Evolutionary conservation across 2,329 filamentous ascomycete genomes (phyloP).

Genomic region (Diaporthe sp.): DNA sequence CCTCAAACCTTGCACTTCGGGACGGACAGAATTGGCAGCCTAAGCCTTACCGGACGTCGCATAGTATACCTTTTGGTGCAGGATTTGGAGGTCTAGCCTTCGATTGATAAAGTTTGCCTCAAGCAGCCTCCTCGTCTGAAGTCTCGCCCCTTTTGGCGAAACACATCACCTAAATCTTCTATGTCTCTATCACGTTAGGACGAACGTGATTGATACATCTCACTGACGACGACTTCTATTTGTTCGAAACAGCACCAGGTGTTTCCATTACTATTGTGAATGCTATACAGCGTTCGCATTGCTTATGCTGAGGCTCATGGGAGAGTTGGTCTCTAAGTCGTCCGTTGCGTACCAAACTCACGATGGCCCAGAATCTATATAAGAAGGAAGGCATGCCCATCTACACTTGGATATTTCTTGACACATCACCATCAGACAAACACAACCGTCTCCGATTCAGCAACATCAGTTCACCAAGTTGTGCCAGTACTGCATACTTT

Average conservation of each 20-base stretch:
- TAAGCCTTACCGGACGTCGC: neutral
- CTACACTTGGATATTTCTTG: neutral
- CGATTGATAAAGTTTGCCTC: neutral
- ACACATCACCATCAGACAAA: neutral
- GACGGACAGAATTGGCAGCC: conserved; percentile 8
- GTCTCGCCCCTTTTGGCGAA: neutral
- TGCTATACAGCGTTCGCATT: neutral
- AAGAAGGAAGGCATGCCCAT: neutral
- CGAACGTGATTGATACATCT: neutral
- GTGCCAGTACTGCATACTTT: neutral
- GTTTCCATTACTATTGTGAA: conserved; percentile 6
- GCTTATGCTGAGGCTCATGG: neutral
- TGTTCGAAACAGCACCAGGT: conserved; percentile 4
- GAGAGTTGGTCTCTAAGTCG: too few species aligned
- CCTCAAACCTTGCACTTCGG: neutral
- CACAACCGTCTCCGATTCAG: neutral
- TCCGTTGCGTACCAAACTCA: neutral
- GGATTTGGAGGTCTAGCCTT: neutral
- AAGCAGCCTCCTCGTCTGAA: neutral
- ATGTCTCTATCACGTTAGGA: conserved; percentile 7
- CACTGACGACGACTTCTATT: conserved; percentile 6
- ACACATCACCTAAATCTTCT: neutral
- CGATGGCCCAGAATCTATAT: neutral
- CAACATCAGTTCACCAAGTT: neutral
- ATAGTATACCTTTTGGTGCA: neutral